Evolutionary conservation across 805 yeast species (phyloP).

Genomic region (Nakazawaea laoshanensis): DNA sequence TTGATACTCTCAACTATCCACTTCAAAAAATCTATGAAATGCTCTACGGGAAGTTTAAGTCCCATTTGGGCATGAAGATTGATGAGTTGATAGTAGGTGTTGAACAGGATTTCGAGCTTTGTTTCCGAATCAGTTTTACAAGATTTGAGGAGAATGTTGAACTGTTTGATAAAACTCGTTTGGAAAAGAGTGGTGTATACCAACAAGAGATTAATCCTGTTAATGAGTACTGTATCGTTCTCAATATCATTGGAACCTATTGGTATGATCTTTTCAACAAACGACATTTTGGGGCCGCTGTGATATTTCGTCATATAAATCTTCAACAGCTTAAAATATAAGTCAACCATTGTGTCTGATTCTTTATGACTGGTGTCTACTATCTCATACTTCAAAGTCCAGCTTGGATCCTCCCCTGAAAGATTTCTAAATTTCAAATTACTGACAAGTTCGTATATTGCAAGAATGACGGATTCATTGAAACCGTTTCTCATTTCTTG

Average conservation of each 20-base stretch:
- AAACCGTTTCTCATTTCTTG: slow-evolving; percentile 1
- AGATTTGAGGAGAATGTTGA: slow-evolving; percentile 1
- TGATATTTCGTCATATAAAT: slow-evolving; percentile 13
- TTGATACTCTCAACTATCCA: slow-evolving; percentile 3
- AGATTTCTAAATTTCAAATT: slow-evolving; percentile 1
- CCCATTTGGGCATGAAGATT: not conserved
- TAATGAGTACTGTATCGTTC: slow-evolving; percentile 15
- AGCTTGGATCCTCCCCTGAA: slow-evolving; percentile 1
- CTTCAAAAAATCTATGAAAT: not conserved
- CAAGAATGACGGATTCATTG: slow-evolving; percentile 3
- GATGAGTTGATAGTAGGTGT: not conserved
- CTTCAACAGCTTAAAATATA: slow-evolving; percentile 21
- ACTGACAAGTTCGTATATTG: slow-evolving; percentile 4
- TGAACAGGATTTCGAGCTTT: slow-evolving; percentile 2
- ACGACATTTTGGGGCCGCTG: slow-evolving; percentile 12
- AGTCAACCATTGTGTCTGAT: slow-evolving; percentile 22
- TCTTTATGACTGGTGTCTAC: slow-evolving; percentile 10
- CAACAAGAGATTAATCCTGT: slow-evolving; percentile 21
- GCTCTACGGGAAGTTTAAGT: not conserved
- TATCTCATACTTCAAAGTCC: slow-evolving; percentile 1
- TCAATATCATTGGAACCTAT: slow-evolving; percentile 21
- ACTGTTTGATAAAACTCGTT: slow-evolving; percentile 15
- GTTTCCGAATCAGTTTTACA: not conserved
- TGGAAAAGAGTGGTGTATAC: slow-evolving; percentile 21
- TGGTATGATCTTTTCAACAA: slow-evolving; percentile 25